Conservation (phyloP, 23 red algal species). For the Gracilaria gracilis region DNA sequence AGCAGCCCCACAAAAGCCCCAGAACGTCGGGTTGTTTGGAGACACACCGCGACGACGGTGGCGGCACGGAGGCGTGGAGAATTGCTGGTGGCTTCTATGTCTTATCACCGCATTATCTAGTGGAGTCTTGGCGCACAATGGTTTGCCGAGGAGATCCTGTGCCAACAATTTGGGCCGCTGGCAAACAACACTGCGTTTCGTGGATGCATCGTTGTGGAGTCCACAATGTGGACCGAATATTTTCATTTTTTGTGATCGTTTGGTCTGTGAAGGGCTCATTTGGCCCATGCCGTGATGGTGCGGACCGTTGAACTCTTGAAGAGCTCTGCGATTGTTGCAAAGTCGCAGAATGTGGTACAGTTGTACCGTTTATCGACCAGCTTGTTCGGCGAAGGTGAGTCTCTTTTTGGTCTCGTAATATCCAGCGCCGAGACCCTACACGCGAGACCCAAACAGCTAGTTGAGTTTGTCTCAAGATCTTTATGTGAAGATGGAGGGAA, state of each 20-base stretch:
- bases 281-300: no score
- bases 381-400: no score
- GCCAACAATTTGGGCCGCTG: neutral
- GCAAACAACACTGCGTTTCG: neutral
- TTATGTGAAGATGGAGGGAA: no score
- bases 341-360: no score
- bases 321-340: no score
- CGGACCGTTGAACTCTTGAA: no score
- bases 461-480: neutral
- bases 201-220: constrained; percentile 17
- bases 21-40: neutral
- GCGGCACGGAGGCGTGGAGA: neutral
- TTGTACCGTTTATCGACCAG: no score
- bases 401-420: no score
- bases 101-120: neutral
- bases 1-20: neutral
- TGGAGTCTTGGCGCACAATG: neutral
- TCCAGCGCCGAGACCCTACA: neutral
- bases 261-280: neutral
- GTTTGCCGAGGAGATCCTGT: neutral
- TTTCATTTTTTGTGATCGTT: constrained; percentile 3
- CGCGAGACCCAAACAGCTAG: neutral
- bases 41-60: neutral
- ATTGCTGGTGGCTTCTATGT: neutral
- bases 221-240: constrained; percentile 9